Conservation (phyloP, 805 yeast species). For the Barnettozyma californica region DNA sequence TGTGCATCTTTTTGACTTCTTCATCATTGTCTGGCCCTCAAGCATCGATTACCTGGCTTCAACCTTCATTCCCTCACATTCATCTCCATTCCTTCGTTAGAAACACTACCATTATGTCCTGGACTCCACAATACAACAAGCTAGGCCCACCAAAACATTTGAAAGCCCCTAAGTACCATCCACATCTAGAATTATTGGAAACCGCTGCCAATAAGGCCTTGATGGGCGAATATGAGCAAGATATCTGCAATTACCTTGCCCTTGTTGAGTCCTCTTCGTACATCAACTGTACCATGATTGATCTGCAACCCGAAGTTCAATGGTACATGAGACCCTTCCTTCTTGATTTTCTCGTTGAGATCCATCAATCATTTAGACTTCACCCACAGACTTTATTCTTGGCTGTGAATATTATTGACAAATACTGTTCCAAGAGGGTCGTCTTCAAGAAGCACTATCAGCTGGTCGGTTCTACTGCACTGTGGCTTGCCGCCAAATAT, state of each 20-base stretch:
- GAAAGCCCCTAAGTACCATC: constrained; percentile 25
- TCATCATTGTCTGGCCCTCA: not conserved
- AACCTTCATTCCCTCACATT: not conserved
- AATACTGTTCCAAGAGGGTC: constrained; percentile 77
- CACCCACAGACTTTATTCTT: constrained; percentile 61
- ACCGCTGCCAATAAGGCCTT: constrained; percentile 36
- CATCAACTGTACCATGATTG: constrained; percentile 49
- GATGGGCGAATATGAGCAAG: constrained; percentile 37
- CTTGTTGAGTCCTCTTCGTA: constrained; percentile 30
- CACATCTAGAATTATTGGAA: constrained; percentile 42
- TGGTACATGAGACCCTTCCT: constrained; percentile 76
- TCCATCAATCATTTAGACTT: constrained; percentile 54
- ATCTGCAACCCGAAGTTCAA: constrained; percentile 79
- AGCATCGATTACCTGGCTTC: not conserved
- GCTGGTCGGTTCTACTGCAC: constrained; percentile 75
- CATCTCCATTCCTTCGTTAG: not conserved
- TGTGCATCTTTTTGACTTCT: not conserved
- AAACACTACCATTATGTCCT: constrained; percentile 4
- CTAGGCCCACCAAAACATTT: constrained; percentile 27
- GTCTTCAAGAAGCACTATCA: constrained; percentile 80
- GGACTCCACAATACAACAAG: constrained; percentile 22
- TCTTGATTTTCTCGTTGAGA: constrained; percentile 70
- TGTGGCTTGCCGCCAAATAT: constrained; percentile 83
- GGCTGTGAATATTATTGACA: constrained; percentile 68
- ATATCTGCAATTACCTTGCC: constrained; percentile 36